A percentile compares a stretch with the other conserved stretches of the same genome.
phyloP scores from a whole-genome alignment of 192 early-diverging fungal species.

The Podila epigama region DNA sequence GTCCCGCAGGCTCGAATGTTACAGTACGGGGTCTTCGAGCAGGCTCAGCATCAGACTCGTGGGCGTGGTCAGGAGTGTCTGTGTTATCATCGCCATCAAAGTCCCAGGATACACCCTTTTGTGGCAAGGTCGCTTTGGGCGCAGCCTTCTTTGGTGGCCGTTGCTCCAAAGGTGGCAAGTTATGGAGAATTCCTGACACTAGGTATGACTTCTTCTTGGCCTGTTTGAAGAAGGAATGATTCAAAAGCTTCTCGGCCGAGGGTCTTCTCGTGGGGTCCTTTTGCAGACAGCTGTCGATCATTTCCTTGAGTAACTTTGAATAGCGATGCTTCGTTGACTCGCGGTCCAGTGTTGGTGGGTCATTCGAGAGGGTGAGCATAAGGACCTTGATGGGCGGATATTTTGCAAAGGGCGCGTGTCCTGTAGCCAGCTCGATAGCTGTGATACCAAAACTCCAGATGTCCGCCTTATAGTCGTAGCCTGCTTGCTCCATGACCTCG shows the following conservation, averaged over 20 bases:
- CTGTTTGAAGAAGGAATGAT: conserved; percentile 81
- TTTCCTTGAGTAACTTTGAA: conserved; percentile 81
- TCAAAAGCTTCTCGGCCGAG: conserved; percentile 76
- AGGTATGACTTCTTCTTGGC: conserved; percentile 76
- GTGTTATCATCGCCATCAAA: conserved; percentile 58
- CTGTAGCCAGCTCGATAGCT: conserved; percentile 83
- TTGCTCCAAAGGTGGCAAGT: conserved; percentile 73
- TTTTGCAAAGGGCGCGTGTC: conserved; percentile 90
- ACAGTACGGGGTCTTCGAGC: conserved; percentile 2
- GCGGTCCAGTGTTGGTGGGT: conserved; percentile 84
- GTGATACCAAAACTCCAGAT: conserved; percentile 95
- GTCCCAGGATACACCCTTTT: conserved; percentile 73
- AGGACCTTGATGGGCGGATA: conserved; percentile 88
- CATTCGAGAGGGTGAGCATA: conserved; percentile 88
- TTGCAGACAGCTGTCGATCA: conserved; percentile 83
- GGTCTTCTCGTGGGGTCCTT: conserved; percentile 84
- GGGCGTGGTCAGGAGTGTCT: neutral
- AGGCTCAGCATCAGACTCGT: conserved; percentile 7
- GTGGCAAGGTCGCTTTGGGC: conserved; percentile 51
- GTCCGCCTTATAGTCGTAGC: conserved; percentile 90
- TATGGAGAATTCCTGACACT: conserved; percentile 59
- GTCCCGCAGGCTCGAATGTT: conserved; percentile 9
- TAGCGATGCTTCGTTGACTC: conserved; percentile 78
- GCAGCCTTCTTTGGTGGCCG: conserved; percentile 66
- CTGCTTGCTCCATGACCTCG: conserved; percentile 92